Percentiles rank a stretch among this genome's conserved stretches.
These are phyloP conservation scores for Tephrocybe sp. DNA, from an alignment of 768 basidiomycete species.

Conservation along the genomic window DNA sequence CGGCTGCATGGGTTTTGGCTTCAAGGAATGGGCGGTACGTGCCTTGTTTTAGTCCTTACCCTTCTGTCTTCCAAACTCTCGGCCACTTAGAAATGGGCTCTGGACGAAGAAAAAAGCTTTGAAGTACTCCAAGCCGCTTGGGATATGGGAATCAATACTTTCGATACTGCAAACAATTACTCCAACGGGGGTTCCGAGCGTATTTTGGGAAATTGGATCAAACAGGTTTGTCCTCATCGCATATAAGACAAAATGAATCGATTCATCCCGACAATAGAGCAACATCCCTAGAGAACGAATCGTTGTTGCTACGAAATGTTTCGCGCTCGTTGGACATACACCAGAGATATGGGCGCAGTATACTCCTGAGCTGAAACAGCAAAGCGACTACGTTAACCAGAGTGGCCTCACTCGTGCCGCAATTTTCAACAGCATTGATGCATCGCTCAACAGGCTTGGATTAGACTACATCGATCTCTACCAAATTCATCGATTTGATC, in stretches of 20 bases:
- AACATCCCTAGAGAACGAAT: constrained; percentile 6
- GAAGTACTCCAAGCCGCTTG: not conserved
- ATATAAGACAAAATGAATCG: not conserved
- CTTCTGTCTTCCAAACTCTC: not conserved
- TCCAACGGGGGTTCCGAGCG: not conserved
- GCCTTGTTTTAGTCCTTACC: not conserved
- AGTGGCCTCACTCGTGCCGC: constrained; percentile 19
- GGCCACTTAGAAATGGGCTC: not conserved
- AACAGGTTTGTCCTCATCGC: not conserved
- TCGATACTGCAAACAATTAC: constrained; percentile 4
- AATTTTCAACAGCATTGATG: constrained; percentile 31
- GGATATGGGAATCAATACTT: constrained; percentile 3
- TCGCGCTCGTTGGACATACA: constrained; percentile 4
- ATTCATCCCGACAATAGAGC: not conserved
- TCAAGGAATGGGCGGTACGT: not conserved
- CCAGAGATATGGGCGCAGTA: not conserved
- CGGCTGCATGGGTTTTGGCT: not conserved
- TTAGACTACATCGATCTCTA: constrained; percentile 32
- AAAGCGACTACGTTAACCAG: constrained; percentile 17
- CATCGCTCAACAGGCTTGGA: constrained; percentile 25
- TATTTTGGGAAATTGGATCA: not conserved
- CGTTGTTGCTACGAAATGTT: constrained; percentile 6
- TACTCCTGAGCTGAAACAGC: constrained; percentile 5
- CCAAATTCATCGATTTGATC: constrained; percentile 40
- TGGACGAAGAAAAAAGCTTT: not conserved